These are phyloP conservation scores for Avena sativa DNA, from an alignment of 176 grass and related monocot species.

Conservation along the genomic window DNA sequence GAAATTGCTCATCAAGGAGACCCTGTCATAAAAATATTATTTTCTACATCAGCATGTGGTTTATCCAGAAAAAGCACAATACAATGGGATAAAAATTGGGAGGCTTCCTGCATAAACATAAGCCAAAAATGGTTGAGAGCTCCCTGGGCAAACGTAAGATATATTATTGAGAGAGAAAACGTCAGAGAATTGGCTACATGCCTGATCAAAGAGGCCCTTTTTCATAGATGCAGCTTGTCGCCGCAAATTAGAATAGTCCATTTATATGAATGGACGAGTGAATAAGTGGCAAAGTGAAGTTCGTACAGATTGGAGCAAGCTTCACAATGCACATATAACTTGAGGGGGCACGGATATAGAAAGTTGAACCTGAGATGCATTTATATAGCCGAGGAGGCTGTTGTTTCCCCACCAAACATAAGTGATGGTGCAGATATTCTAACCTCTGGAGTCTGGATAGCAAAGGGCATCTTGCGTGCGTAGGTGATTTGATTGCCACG, in stretches of 20 bases:
- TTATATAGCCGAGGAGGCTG: conserved; percentile 74
- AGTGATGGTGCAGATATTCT: conserved; percentile 65
- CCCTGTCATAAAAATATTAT: conserved; percentile 61
- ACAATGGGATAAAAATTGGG: conserved; percentile 26
- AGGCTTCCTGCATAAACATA: conserved; percentile 25
- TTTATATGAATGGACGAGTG: conserved; percentile 48
- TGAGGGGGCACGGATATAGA: conserved; percentile 28
- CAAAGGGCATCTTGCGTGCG: conserved; percentile 54
- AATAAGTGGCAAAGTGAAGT: conserved; percentile 41
- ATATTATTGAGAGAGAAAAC: conserved; percentile 34
- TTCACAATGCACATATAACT: conserved; percentile 43
- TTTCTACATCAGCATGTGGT: conserved; percentile 39
- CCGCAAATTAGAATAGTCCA: conserved; percentile 78
- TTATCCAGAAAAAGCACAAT: conserved; percentile 27
- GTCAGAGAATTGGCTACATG: conserved; percentile 44
- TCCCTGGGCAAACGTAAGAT: conserved; percentile 23
- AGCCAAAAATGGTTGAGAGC: conserved; percentile 4
- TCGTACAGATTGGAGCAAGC: conserved; percentile 37
- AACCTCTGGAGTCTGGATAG: conserved; percentile 59
- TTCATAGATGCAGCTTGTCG: conserved; percentile 86
- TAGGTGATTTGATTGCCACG: conserved; percentile 71
- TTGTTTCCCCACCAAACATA: conserved; percentile 49
- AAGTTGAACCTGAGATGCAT: conserved; percentile 35
- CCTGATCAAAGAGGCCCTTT: conserved; percentile 96
- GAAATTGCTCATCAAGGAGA: conserved; percentile 93